Conservation (phyloP, 352 stramenopile species). For the Phytopythium kandeliae region DNA sequence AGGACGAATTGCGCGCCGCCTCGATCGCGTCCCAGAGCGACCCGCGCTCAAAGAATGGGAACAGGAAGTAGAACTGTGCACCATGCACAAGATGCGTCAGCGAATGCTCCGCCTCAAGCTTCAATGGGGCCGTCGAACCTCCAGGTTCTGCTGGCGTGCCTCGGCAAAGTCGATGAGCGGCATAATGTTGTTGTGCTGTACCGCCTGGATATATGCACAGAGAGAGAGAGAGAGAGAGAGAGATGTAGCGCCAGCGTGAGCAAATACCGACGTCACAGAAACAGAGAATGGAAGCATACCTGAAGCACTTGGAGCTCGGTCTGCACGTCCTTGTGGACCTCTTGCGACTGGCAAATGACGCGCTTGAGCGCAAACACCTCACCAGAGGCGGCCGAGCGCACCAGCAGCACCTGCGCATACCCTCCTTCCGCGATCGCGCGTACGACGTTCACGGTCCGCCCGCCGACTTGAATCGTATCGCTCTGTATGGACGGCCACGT, state of each 20-base stretch:
- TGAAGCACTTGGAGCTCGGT: slow-evolving; percentile 74
- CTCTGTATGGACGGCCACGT: slow-evolving; percentile 18
- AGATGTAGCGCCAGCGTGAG: too few species aligned
- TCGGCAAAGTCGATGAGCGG: slow-evolving; percentile 77
- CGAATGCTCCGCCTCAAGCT: background rate
- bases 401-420: slow-evolving; percentile 79
- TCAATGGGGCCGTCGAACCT: slow-evolving; percentile 26
- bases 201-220: too few species aligned
- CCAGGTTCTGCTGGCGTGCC: slow-evolving; percentile 52
- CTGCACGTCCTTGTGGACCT: slow-evolving; percentile 70
- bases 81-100: background rate
- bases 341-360: slow-evolving; percentile 75
- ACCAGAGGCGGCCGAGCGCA: slow-evolving; percentile 53
- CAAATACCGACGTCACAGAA: background rate
- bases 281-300: slow-evolving; percentile 19
- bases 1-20: slow-evolving; percentile 53
- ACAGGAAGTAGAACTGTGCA: slow-evolving; percentile 73
- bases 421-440: slow-evolving; percentile 65
- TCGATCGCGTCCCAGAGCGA: slow-evolving; percentile 78
- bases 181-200: slow-evolving; percentile 81
- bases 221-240: too few species aligned
- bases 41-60: slow-evolving; percentile 81
- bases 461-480: slow-evolving; percentile 74
- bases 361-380: slow-evolving; percentile 82
- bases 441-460: slow-evolving; percentile 61